Evolutionary conservation across 2,329 filamentous ascomycete species (phyloP).

Genomic region (Diplodia sapinea): DNA sequence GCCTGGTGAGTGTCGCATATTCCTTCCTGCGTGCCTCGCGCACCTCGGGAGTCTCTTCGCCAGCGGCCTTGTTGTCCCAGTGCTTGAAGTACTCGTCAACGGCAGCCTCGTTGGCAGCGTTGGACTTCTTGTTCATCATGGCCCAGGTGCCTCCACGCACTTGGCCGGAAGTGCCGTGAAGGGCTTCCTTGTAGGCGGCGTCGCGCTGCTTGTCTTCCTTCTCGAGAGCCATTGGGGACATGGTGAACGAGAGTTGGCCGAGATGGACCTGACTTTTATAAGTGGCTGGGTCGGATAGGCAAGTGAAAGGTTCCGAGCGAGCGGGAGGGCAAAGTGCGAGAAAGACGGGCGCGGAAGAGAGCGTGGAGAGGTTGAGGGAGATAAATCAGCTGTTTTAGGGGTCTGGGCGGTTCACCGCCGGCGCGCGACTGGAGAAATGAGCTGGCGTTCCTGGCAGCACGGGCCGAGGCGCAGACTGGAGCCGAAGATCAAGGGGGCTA

Average conservation of each 20-base stretch:
- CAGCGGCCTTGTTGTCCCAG: slow-evolving; percentile 83
- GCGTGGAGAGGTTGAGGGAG: slow-evolving; percentile 26
- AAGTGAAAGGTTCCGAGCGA: slow-evolving; percentile 13
- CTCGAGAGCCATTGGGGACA: slow-evolving; percentile 70
- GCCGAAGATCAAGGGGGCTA: slow-evolving; percentile 13
- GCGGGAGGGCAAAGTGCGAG: slow-evolving; percentile 11
- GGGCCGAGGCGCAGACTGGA: slow-evolving; percentile 9
- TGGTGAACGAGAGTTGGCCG: slow-evolving; percentile 41
- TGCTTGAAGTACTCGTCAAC: slow-evolving; percentile 96
- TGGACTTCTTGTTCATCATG: slow-evolving; percentile 80
- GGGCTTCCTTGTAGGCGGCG: slow-evolving; percentile 86
- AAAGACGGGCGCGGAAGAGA: slow-evolving; percentile 23
- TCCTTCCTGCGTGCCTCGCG: slow-evolving; percentile 83
- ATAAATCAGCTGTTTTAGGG: slow-evolving; percentile 30
- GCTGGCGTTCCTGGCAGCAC: slow-evolving; percentile 27
- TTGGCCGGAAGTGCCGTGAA: slow-evolving; percentile 78
- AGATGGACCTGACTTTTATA: slow-evolving; percentile 9
- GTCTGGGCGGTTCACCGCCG: slow-evolving; percentile 27
- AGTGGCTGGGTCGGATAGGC: slow-evolving; percentile 9
- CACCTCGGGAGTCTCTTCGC: slow-evolving; percentile 80
- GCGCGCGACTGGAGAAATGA: slow-evolving; percentile 27
- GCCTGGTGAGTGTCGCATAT: slow-evolving; percentile 91
- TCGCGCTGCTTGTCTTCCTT: slow-evolving; percentile 82
- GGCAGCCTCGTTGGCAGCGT: slow-evolving; percentile 76
- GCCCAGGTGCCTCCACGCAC: slow-evolving; percentile 76